Base-by-base conservation (phyloP, 805 yeast genomes). In the Wickerhamiella australiensis region DNA sequence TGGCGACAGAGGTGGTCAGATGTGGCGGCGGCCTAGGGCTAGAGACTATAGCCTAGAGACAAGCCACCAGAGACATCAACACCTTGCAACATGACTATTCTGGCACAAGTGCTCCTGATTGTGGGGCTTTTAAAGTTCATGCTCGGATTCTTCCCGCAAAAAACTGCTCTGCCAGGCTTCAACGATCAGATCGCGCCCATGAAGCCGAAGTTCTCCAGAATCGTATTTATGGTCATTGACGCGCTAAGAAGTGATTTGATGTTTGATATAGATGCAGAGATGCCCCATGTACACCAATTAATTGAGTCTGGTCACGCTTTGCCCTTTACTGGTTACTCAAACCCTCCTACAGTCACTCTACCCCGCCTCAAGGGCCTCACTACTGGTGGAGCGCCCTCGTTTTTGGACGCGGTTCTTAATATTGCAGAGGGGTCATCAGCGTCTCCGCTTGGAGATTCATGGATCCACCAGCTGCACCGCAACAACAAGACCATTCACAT, bases 321-420 rank as follows among this genome's bases (percentile, higher is more conserved):
- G 46, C 96, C 96, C 0, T 88, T 78, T 63, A 92, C 98, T 0
- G 95, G 95, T 0, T 84, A 72, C 62, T 81, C 96, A 1, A 83
- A 84, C 55, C 97, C 98, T 1, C 98, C 98, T 2, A 92, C 98
- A 0, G 98, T 92, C 8, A 92, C 98, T 0, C 68, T 92, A 35
- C 98, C 98, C 0, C 74, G 98, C 52, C 69, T 92, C 47, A 92
- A 92, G 43, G 96, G 95, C 7, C 76, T 88, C 21, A 85, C 96
- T 0, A 86, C 96, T 0, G 98, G 98, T 0, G 83, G 96, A 0
- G 81, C 96, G 0, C 96, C 98, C 0, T 87, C 79, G 59, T 92
- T 92, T 58, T 70, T 92, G 45, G 98, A 92, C 66, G 97, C 97
- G 0, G 85, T 92, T 21, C 70, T 92, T 46, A 92, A 92, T 59